Percentiles rank a stretch among this genome's conserved stretches.
Conservation (phyloP, 2,329 filamentous ascomycete species). For the Fusarium palustre region DNA sequence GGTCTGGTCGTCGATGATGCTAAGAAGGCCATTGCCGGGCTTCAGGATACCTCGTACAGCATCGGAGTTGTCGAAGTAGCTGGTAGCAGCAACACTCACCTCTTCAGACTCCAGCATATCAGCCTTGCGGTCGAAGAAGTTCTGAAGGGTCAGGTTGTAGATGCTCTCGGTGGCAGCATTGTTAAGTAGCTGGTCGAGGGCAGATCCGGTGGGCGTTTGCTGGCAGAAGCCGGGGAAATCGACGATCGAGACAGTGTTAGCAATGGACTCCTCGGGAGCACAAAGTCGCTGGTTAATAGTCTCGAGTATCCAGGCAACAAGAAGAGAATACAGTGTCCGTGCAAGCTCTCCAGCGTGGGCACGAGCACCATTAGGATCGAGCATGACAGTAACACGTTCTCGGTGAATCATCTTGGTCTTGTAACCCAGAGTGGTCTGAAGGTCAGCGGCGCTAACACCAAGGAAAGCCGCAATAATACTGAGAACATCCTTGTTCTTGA, state of each 20-base stretch:
- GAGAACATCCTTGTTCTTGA: constrained; percentile 93
- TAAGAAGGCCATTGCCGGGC: constrained; percentile 89
- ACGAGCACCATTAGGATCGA: constrained; percentile 90
- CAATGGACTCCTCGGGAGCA: constrained; percentile 86
- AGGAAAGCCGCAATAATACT: constrained; percentile 92
- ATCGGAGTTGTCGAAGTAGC: constrained; percentile 98
- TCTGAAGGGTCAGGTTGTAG: constrained; percentile 93
- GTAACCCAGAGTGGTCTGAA: constrained; percentile 91
- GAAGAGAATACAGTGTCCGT: constrained; percentile 89
- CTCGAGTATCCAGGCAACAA: constrained; percentile 95
- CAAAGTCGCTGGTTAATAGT: constrained; percentile 90
- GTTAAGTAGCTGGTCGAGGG: constrained; percentile 91
- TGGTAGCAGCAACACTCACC: constrained; percentile 87
- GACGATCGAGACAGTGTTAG: constrained; percentile 93
- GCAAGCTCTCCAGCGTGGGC: constrained; percentile 95
- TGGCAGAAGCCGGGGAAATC: constrained; percentile 97
- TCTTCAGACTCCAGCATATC: constrained; percentile 96
- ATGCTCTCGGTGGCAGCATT: constrained; percentile 93
- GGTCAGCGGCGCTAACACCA: constrained; percentile 81
- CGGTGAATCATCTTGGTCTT: constrained; percentile 97
- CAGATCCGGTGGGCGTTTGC: constrained; percentile 82
- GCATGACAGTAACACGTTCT: constrained; percentile 98
- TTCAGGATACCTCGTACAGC: constrained; percentile 93
- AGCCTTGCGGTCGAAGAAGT: constrained; percentile 94
- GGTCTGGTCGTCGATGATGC: constrained; percentile 96